Evolutionary conservation across 305 asterid species (phyloP), one percentile per base, ranked within the genome.

Genomic region (Stenogyne calaminthoides): DNA sequence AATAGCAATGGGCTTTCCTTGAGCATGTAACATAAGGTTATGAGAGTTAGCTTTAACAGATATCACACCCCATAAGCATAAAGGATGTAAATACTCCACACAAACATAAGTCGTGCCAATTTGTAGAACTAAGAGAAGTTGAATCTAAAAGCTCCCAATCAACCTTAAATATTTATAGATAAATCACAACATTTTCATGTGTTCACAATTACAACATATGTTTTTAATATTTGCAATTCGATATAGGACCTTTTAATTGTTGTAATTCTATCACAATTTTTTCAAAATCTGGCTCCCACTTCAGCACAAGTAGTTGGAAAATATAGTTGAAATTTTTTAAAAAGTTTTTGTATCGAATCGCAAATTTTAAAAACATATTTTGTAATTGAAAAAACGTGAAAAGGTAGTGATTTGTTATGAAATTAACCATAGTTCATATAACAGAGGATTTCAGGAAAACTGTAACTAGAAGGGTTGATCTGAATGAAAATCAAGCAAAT

Each of bases 401-500:
- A 27, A 27, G 32, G 32, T 27, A 2, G 5, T 27, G 32, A 27
- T 3, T 27, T 27, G 1, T 27, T 27, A 1, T 27, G 32, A 2
- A 27, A 27, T 27, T 27, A 27, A 27, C 3, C 32, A 2, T 27
- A 9, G 11, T 7, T 18, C 16, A 52, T 67, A 9, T 51, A 18
- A 67, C 22, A 64, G 66, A 64, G 51, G 44, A 54, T 25, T 46
- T 40, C 18, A 61, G n/a, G 10, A 22, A 36, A 36, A 70, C 55
- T 40, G 63, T 14, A 63, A 56, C 51, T 70, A 9, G 57, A 20
- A 15, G 49, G 57, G 54, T 71, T 75, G 51, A 46, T 63, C 42
- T 25, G 60, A 67, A 27, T 68, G 67, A n/a, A 74, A 75, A 64
- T 42, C 46, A 56, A 74, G 56, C 58, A 64, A 63, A 72, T 57